These are phyloP conservation scores for Hypericum androsaemum DNA, from an alignment of 345 rosid species.

Conservation along the genomic window DNA sequence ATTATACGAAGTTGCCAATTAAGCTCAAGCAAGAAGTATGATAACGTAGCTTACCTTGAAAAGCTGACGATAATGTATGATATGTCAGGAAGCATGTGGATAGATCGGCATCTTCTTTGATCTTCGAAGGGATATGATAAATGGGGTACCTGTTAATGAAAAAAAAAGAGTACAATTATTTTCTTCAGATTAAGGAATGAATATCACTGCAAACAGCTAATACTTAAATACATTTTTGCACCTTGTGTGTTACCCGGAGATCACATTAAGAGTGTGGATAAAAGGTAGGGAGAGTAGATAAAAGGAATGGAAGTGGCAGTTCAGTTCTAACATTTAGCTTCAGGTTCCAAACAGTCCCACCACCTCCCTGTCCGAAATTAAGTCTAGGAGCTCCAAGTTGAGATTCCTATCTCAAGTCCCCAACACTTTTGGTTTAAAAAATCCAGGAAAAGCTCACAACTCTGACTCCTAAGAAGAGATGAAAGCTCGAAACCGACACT, in stretches of 20 bases:
- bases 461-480: no score
- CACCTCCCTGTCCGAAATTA: no score
- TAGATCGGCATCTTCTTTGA: conserved; percentile 44
- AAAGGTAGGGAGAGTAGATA: background rate
- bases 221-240: background rate
- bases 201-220: background rate
- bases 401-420: no score
- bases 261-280: no score
- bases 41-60: conserved; percentile 40
- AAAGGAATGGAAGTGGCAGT: no score
- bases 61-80: conserved; percentile 65
- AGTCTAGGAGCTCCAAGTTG: no score
- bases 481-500: no score
- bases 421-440: no score
- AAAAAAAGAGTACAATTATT: background rate
- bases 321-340: no score
- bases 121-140: conserved; percentile 50
- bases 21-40: background rate
- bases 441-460: no score
- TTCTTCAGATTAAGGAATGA: background rate
- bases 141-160: conserved; percentile 54
- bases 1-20: background rate
- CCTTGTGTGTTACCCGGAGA: no score
- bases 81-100: conserved; percentile 62
- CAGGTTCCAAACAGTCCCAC: no score